These are phyloP conservation scores for Auricularia sp. DNA, from an alignment of 768 basidiomycete genomes.

Conservation along the genomic window DNA sequence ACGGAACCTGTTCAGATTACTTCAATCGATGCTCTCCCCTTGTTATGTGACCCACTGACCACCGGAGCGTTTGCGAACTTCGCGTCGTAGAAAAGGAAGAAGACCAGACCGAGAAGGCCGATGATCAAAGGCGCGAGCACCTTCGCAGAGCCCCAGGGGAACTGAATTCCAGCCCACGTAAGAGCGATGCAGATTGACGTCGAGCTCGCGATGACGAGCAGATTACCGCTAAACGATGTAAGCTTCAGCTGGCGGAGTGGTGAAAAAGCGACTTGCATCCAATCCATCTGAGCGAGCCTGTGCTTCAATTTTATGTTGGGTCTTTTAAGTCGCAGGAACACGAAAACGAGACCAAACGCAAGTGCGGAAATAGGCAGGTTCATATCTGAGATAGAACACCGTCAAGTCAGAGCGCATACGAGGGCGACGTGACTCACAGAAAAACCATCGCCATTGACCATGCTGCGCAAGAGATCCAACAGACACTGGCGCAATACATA, in stretches of 20 bases:
- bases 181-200: slow-evolving; percentile 21
- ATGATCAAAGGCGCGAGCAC: slow-evolving; percentile 34
- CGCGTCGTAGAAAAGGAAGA: slow-evolving; percentile 29
- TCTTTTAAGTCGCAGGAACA: slow-evolving; percentile 12
- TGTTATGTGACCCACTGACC: slow-evolving; percentile 10
- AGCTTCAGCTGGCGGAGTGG: slow-evolving; percentile 15
- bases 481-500: not conserved
- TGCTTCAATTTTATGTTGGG: slow-evolving; percentile 12
- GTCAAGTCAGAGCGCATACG: not conserved
- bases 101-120: slow-evolving; percentile 27
- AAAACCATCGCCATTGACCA: slow-evolving; percentile 19
- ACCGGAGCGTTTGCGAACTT: slow-evolving; percentile 23
- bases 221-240: slow-evolving; percentile 25
- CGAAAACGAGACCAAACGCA: slow-evolving; percentile 12
- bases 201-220: slow-evolving; percentile 23
- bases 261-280: slow-evolving; percentile 15
- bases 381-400: slow-evolving; percentile 9
- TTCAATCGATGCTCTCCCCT: not conserved
- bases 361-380: slow-evolving; percentile 19
- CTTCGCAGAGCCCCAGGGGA: slow-evolving; percentile 28
- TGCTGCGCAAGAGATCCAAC: not conserved
- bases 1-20: not conserved
- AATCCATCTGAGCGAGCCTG: slow-evolving; percentile 21
- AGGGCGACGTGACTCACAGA: slow-evolving; percentile 8
- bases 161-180: slow-evolving; percentile 34